Percentiles rank a stretch among this genome's conserved stretches.
These are phyloP conservation scores for Hydrangea macrophylla DNA, from an alignment of 148 eudicot species.

Conservation along the genomic window DNA sequence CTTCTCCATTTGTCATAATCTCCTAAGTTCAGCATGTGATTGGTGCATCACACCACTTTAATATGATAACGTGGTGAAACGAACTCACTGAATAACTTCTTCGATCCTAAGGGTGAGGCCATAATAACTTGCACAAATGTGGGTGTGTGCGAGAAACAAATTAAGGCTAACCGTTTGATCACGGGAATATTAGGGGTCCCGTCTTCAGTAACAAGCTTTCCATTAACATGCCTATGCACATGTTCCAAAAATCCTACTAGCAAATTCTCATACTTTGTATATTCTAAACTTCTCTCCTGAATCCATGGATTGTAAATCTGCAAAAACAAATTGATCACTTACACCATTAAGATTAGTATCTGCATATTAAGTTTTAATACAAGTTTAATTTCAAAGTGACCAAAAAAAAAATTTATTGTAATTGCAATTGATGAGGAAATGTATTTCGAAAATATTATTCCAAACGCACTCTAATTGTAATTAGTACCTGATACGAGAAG, in stretches of 20 bases:
- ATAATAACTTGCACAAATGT: background rate
- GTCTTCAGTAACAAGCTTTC: conserved; percentile 22
- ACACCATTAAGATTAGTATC: too few species aligned
- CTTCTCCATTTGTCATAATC: too few species aligned
- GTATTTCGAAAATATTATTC: too few species aligned
- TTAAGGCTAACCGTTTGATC: conserved; percentile 20
- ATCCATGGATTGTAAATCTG: conserved; percentile 37
- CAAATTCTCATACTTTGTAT: conserved; percentile 25
- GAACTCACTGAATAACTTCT: too few species aligned
- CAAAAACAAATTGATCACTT: background rate
- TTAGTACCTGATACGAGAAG: conserved; percentile 26
- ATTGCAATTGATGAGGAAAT: too few species aligned
- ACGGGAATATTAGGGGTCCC: conserved; percentile 23
- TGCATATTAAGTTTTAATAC: too few species aligned
- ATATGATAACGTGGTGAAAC: too few species aligned
- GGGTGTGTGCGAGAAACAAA: background rate
- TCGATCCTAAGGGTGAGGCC: too few species aligned
- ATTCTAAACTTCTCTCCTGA: conserved; percentile 35
- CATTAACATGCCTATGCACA: conserved; percentile 23
- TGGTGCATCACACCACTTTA: too few species aligned
- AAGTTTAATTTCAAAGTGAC: too few species aligned
- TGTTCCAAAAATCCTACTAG: conserved; percentile 29
- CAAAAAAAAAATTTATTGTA: too few species aligned
- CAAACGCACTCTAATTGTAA: background rate
- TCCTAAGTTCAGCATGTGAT: too few species aligned